phyloP scores from a whole-genome alignment of 805 yeast genomes.

The Teunomyces barrocoloradensis region DNA sequence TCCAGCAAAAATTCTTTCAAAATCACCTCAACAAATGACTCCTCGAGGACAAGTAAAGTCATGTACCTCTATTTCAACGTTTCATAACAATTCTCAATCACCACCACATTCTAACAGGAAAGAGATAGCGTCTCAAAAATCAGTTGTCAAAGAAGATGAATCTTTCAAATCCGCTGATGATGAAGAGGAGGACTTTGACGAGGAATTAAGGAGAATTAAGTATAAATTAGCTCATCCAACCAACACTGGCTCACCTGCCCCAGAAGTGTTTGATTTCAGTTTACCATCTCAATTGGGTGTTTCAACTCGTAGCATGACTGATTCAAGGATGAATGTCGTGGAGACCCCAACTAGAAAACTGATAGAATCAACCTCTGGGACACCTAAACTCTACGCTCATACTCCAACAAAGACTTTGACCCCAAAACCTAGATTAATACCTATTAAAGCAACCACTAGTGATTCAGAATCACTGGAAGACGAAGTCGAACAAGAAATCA shows the following conservation, averaged over 20 bases:
- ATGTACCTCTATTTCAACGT: background rate
- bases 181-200: constrained; percentile 25
- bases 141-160: background rate
- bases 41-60: background rate
- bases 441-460: constrained; percentile 8
- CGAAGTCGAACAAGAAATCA: constrained; percentile 6
- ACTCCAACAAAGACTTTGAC: constrained; percentile 5
- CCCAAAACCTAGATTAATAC: constrained; percentile 13
- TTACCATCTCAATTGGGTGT: constrained; percentile 38
- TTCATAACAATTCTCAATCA: background rate
- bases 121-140: background rate
- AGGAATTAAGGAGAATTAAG: constrained; percentile 16
- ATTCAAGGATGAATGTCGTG: background rate
- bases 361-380: constrained; percentile 7
- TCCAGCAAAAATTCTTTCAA: constrained; percentile 2
- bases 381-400: constrained; percentile 5
- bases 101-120: background rate
- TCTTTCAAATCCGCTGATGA: constrained; percentile 15
- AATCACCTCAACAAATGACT: background rate
- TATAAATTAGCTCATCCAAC: constrained; percentile 7
- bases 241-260: background rate
- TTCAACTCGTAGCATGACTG: constrained; percentile 14
- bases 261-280: constrained; percentile 11
- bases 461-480: constrained; percentile 13
- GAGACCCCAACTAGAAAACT: constrained; percentile 7